A percentile compares a stretch with the other conserved stretches of the same genome.
Evolutionary conservation across 1,139 yeast genomes (phyloP).

Genomic region (Pichia sp.): DNA sequence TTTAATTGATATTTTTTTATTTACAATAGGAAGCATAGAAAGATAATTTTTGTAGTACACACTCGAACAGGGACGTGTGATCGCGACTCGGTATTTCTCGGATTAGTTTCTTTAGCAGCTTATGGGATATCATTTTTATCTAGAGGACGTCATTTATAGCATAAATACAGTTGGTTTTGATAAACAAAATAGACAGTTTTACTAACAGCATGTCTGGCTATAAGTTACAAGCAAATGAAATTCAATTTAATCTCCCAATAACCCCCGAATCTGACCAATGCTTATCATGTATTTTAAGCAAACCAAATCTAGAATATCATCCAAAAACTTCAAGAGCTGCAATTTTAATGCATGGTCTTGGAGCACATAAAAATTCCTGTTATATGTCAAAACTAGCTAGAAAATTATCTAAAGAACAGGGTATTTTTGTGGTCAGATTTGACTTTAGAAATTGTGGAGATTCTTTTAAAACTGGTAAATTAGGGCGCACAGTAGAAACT

Average conservation of each 20-base stretch:
- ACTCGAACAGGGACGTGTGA: too few relatives aligned
- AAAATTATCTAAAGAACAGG: conserved; percentile 49
- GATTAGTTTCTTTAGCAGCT: too few relatives aligned
- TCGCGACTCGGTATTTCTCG: too few relatives aligned
- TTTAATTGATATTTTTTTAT: not conserved
- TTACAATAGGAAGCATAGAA: too few relatives aligned
- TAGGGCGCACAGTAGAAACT: conserved; percentile 54
- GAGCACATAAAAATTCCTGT: conserved; percentile 76
- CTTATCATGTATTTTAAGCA: conserved; percentile 19
- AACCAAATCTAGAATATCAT: conserved; percentile 16
- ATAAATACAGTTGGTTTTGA: too few relatives aligned
- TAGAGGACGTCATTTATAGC: too few relatives aligned
- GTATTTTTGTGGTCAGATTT: conserved; percentile 61
- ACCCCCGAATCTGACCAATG: conserved; percentile 4
- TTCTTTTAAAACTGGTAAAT: conserved; percentile 48
- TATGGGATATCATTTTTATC: too few relatives aligned
- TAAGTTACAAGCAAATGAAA: conserved; percentile 15
- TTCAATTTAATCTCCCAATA: conserved; percentile 13
- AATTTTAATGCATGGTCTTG: conserved; percentile 65
- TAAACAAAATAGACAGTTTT: too few relatives aligned
- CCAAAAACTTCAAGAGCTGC: conserved; percentile 28
- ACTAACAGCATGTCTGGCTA: conserved; percentile 7
- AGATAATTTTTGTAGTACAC: too few relatives aligned
- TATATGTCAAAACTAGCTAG: conserved; percentile 64
- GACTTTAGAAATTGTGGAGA: conserved; percentile 86